Base-by-base conservation (phyloP, 352 stramenopile genomes). In the Pythium rhizo-oryzae region DNA sequence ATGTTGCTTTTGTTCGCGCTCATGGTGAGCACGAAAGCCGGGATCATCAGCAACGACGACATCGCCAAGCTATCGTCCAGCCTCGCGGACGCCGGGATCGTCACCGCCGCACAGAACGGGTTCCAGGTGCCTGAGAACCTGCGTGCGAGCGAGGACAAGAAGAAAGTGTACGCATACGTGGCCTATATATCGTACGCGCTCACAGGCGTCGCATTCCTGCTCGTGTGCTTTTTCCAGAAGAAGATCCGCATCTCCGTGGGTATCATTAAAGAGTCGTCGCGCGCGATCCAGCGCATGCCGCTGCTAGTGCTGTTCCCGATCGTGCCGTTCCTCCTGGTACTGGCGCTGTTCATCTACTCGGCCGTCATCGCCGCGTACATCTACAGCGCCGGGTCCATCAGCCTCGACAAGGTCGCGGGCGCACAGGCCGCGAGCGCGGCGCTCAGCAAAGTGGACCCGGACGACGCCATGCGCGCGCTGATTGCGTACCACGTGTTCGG, bases 401-500 rank as follows among this genome's bases (percentile, higher is more conserved):
- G 74, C 4, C 35, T 91, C 3, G 66, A 71, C 85, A 44, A 90
- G 80, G 58, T 89, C 72, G 15, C 73, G 75, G 28, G 77, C 23
- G 37, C 24, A 8, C 24, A 18, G 13, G 39, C 44, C 19, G 60
- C 67, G 8, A 37, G 13, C 13, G 59, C 51, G 1, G 41, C 33
- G 4, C 65, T 59, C 74, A 88, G 71, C 84, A 88, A 62, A 68
- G 76, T 91, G 25, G 82, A 62, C 52, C 65, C 82, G 5, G 76
- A 86, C 61, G 58, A 87, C 55, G 75, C 78, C 0, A 95, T 93
- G 84, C 81, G 87, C 23, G 87, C 79, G 1, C 62, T 88, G 51
- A 80, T 91, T 8, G 78, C 67, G 30, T 94, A 90, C 64, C 86
- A 94, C 58, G 63, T 99, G 19, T 99, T 99, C 74, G 89, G 87